Conservation (phyloP, 176 grass and related monocot genomes). For the Triticum aestivum region DNA sequence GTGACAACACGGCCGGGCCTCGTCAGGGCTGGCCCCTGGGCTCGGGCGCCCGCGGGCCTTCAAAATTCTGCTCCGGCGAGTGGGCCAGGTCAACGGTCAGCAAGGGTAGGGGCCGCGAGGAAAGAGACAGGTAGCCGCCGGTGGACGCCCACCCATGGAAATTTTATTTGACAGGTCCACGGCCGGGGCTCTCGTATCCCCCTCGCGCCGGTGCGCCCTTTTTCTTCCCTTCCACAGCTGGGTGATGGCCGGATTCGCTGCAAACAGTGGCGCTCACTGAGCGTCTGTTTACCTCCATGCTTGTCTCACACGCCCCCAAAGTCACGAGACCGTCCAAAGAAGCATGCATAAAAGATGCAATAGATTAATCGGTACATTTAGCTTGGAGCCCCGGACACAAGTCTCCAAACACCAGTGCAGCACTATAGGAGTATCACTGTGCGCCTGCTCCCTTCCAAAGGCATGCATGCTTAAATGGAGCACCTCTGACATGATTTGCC, state of each 20-base stretch:
- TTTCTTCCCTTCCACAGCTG: background rate
- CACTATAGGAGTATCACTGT: background rate
- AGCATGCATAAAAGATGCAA: background rate
- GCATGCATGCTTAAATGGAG: background rate
- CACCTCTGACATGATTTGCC: background rate
- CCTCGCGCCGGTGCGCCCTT: background rate
- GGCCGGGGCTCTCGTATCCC: no score
- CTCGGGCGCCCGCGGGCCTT: background rate
- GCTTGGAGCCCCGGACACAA: background rate
- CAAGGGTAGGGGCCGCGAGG: background rate
- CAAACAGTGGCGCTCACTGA: background rate
- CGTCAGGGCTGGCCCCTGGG: slow-evolving; percentile 20
- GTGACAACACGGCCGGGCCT: slow-evolving; percentile 26
- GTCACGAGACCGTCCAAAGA: background rate
- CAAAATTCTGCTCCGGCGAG: background rate
- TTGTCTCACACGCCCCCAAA: background rate
- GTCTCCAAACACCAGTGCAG: no score
- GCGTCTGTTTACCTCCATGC: background rate
- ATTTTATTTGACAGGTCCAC: slow-evolving; percentile 19
- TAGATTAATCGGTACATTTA: background rate
- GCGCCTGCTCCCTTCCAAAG: background rate
- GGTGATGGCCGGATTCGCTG: background rate
- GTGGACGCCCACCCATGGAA: background rate
- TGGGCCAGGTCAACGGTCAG: slow-evolving; percentile 1
- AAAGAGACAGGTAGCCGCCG: no score